A percentile compares a stretch with the other conserved stretches of the same genome.
phyloP scores from a whole-genome alignment of 495 filamentous ascomycete species.

The Xylaria sp. region DNA sequence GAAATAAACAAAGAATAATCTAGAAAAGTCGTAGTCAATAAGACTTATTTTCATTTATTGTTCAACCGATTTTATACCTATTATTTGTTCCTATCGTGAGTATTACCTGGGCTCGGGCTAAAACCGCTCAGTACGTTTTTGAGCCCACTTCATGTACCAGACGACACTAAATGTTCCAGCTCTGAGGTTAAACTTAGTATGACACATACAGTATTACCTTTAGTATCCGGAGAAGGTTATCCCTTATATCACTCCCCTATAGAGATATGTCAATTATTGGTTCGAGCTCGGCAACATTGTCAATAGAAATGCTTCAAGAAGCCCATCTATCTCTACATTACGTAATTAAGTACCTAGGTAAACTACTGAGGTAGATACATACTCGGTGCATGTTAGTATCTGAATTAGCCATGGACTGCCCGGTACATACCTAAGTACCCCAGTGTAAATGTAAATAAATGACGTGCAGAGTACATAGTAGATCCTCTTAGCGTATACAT shows the following conservation, averaged over 20 bases:
- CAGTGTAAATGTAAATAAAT: conserved; percentile 1
- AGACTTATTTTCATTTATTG: background rate
- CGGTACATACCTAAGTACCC: background rate
- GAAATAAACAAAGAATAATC: too few species aligned
- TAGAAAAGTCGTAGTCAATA: background rate
- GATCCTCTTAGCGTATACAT: background rate
- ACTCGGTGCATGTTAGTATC: too few species aligned
- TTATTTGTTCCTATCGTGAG: background rate
- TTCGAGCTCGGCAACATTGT: background rate
- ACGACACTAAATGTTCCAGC: background rate
- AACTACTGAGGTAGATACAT: too few species aligned
- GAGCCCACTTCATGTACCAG: background rate
- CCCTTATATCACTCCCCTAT: background rate
- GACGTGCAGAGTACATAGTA: conserved; percentile 12
- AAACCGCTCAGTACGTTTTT: background rate
- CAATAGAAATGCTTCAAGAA: background rate
- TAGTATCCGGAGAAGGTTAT: background rate
- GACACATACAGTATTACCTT: too few species aligned
- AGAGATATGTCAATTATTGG: background rate
- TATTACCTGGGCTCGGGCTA: background rate
- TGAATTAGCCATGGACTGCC: too few species aligned
- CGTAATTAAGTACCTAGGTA: too few species aligned
- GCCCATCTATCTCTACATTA: background rate
- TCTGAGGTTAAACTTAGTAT: background rate
- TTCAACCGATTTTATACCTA: background rate